Conservation (phyloP, 345 rosid species). For the Syzygium aqueum region DNA sequence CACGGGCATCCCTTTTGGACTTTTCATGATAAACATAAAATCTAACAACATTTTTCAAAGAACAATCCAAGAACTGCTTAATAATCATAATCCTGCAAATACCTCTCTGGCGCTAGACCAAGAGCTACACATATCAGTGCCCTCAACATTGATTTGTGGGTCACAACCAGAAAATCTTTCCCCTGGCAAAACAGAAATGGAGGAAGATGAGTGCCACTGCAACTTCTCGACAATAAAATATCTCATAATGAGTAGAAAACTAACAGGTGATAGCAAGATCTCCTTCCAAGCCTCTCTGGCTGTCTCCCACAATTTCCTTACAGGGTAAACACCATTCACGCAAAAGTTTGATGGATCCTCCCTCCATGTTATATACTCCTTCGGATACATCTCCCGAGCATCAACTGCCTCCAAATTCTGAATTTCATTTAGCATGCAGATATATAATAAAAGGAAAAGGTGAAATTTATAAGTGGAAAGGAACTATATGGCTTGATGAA, state of each 20-base stretch:
- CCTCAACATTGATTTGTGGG: constrained; percentile 59
- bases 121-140: constrained; percentile 62
- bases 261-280: constrained; percentile 43
- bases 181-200: constrained; percentile 23
- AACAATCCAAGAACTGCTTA: neutral
- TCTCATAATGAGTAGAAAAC: neutral
- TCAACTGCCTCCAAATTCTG: constrained; percentile 73
- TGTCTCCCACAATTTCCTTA: constrained; percentile 40
- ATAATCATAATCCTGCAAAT: neutral
- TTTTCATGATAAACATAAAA: neutral
- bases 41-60: neutral
- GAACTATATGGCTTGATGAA: neutral
- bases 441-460: neutral
- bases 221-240: neutral
- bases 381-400: constrained; percentile 41
- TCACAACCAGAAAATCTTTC: constrained; percentile 36
- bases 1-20: neutral
- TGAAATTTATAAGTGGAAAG: accelerated
- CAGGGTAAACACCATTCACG: constrained; percentile 54
- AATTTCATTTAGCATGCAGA: constrained; percentile 23
- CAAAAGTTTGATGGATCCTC: constrained; percentile 49
- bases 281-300: constrained; percentile 67
- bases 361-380: constrained; percentile 48
- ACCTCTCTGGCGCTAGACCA: constrained; percentile 53
- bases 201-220: constrained; percentile 1